Evolutionary conservation across 768 basidiomycete species (phyloP).

Genomic region (Candolleomyces eurysporus): DNA sequence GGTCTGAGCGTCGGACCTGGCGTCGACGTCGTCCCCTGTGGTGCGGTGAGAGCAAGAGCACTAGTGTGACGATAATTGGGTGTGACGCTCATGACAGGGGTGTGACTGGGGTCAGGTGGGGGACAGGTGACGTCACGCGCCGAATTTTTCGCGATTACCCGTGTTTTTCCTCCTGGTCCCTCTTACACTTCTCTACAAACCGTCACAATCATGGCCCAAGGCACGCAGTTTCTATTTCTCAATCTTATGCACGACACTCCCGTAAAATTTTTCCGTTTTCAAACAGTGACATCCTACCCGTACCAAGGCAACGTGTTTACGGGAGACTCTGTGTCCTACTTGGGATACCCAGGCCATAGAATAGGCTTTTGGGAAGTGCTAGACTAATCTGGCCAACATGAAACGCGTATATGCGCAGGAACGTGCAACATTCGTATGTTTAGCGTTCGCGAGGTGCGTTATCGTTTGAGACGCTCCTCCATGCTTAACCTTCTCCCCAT

Average conservation of each 20-base stretch:
- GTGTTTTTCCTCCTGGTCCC: not conserved
- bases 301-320: not conserved
- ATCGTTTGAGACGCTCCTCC: not conserved
- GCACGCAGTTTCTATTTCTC: not conserved
- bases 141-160: not conserved
- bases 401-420: not conserved
- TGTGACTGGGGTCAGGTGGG: conserved; percentile 4
- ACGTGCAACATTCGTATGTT: not conserved
- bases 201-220: not conserved
- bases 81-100: not conserved
- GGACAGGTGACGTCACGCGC: conserved; percentile 2
- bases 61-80: conserved; percentile 1
- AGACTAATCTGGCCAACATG: not conserved
- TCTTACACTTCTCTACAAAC: not conserved
- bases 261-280: not conserved
- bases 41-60: conserved; percentile 2
- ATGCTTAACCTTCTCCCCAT: too few species aligned
- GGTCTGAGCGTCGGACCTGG: conserved; percentile 4
- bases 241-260: not conserved
- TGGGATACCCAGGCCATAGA: not conserved
- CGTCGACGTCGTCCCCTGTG: conserved; percentile 7
- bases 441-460: not conserved
- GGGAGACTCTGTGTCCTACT: not conserved
- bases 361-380: not conserved
- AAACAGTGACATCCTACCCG: not conserved